phyloP scores from a whole-genome alignment of 495 filamentous ascomycete genomes.

The Neurospora terricola region DNA sequence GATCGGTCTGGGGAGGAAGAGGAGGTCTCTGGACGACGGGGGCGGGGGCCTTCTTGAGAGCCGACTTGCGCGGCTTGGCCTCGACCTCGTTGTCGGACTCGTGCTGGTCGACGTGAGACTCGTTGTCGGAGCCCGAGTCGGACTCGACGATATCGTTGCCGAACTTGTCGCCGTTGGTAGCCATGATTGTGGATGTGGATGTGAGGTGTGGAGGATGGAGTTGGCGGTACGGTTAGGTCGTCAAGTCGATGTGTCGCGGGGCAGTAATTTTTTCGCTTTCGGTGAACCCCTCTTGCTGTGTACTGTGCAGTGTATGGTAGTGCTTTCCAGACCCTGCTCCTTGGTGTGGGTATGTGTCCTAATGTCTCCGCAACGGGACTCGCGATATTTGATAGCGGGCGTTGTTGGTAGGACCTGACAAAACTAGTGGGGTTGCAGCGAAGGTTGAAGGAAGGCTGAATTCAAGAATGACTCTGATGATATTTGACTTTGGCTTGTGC shows the following conservation, averaged over 20 bases:
- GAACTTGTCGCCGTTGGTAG: slow-evolving; percentile 37
- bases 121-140: slow-evolving; percentile 36
- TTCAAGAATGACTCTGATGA: slow-evolving; percentile 11
- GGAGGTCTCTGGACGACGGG: slow-evolving; percentile 36
- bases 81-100: slow-evolving; percentile 30
- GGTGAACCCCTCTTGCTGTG: slow-evolving; percentile 6
- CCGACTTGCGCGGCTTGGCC: slow-evolving; percentile 34
- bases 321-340: not conserved
- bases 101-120: slow-evolving; percentile 29
- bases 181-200: slow-evolving; percentile 22
- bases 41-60: slow-evolving; percentile 37
- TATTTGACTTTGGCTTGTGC: slow-evolving; percentile 15
- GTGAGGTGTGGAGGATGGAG: not conserved
- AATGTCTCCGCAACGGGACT: not conserved
- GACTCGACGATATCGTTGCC: slow-evolving; percentile 38
- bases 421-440: not conserved
- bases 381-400: not conserved
- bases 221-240: too few relatives aligned
- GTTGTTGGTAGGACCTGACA: not conserved
- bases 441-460: not conserved
- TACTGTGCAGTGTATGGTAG: not conserved
- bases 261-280: slow-evolving; percentile 13
- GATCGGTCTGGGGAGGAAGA: slow-evolving; percentile 84
- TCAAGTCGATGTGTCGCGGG: slow-evolving; percentile 10
- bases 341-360: not conserved